phyloP scores from a whole-genome alignment of 176 grass and related monocot genomes.

The Cenchrus fungigraminus region DNA sequence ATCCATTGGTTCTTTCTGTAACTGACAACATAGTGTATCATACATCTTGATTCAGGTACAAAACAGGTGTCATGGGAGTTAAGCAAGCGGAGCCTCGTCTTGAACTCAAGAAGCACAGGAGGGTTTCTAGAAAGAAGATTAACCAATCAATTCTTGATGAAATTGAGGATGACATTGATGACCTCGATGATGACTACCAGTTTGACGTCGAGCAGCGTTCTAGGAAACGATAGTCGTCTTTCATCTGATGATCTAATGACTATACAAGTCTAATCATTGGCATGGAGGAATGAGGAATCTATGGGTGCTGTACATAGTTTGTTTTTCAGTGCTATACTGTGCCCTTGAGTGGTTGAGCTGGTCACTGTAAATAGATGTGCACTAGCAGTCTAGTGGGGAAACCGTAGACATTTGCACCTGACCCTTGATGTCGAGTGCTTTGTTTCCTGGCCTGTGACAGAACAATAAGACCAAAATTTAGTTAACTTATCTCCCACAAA shows the following conservation, averaged over 20 bases:
- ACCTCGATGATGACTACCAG: slow-evolving; percentile 55
- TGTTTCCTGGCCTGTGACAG: neutral
- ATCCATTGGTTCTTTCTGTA: neutral
- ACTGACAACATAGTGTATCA: neutral
- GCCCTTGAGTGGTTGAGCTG: slow-evolving; percentile 10
- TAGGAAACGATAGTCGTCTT: slow-evolving; percentile 37
- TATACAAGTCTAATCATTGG: neutral
- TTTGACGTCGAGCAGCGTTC: slow-evolving; percentile 47
- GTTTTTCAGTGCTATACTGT: neutral
- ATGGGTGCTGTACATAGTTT: slow-evolving; percentile 43
- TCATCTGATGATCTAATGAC: slow-evolving; percentile 46
- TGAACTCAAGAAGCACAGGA: slow-evolving; percentile 83
- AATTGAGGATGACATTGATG: slow-evolving; percentile 68
- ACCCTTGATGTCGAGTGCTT: neutral
- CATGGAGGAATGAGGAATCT: neutral
- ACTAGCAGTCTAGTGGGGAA: neutral
- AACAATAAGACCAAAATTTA: neutral
- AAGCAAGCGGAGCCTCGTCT: slow-evolving; percentile 87
- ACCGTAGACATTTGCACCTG: neutral
- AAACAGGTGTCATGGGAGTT: slow-evolving; percentile 74
- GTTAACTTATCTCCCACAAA: neutral
- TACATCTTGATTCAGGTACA: slow-evolving; percentile 64
- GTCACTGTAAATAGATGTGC: slow-evolving; percentile 22
- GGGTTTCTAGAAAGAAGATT: slow-evolving; percentile 79
- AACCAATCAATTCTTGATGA: slow-evolving; percentile 82